A percentile compares a stretch with the other conserved stretches of the same genome.
These are phyloP conservation scores for Sporobolomyces pararoseus DNA, from an alignment of 768 basidiomycete genomes.

Conservation along the genomic window DNA sequence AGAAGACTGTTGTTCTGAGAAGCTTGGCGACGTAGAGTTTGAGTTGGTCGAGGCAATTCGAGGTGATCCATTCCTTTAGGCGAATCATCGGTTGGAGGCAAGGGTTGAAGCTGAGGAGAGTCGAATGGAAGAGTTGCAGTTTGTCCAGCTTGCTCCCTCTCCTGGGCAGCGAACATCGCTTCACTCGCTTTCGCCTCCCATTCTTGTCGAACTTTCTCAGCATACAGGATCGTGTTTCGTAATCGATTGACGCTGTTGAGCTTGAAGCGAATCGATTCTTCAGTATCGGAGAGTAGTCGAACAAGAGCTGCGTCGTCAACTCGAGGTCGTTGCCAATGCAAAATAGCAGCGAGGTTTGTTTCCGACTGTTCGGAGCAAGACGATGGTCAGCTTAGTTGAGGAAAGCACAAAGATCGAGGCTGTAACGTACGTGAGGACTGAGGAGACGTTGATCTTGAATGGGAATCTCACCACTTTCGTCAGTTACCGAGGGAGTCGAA, in stretches of 20 bases:
- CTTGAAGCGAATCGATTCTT: constrained; percentile 85
- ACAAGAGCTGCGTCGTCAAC: constrained; percentile 80
- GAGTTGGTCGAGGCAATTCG: constrained; percentile 29
- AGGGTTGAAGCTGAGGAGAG: constrained; percentile 38
- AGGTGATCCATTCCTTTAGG: constrained; percentile 27
- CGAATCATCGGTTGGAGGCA: constrained; percentile 41
- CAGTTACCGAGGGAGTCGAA: constrained; percentile 79
- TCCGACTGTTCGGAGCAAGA: constrained; percentile 59
- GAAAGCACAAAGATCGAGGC: too few species aligned
- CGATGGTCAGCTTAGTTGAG: background rate
- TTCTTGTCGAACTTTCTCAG: constrained; percentile 93
- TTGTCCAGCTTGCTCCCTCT: constrained; percentile 52
- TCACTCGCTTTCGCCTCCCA: constrained; percentile 85
- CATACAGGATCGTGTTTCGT: constrained; percentile 94
- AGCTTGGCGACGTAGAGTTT: constrained; percentile 19
- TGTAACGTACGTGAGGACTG: constrained; percentile 57
- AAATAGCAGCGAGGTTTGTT: constrained; percentile 73
- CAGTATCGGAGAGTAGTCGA: constrained; percentile 79
- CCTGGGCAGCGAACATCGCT: constrained; percentile 51
- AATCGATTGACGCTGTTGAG: constrained; percentile 89
- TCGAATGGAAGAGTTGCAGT: constrained; percentile 39
- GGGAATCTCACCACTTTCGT: constrained; percentile 79
- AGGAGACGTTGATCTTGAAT: constrained; percentile 88
- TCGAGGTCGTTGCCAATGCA: constrained; percentile 78
- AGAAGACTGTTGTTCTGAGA: constrained; percentile 26